Base-by-base conservation (phyloP, 2,329 filamentous ascomycete species). In the Knufia petricola region DNA sequence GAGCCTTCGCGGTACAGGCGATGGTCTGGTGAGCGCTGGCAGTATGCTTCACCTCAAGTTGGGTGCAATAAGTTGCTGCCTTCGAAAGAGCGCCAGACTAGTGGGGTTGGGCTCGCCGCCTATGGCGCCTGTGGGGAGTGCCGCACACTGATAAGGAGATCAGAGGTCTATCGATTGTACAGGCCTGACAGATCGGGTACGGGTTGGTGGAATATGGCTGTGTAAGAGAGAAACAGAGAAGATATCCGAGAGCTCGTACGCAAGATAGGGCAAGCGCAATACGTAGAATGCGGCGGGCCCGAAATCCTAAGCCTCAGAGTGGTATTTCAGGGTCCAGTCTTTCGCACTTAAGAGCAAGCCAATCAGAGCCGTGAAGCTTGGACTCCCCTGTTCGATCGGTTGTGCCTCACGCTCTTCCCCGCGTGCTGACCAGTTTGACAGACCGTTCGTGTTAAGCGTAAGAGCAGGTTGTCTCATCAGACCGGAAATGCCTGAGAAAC, bases 171-270 rank as follows among this genome's bases (percentile, higher is more conserved):
- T 42, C 6, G 39, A 7, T 26, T 42, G 13, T 36, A 36, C 24
- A 21, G 13, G 26, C 4, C n/a, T 13, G 19, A 23, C 12, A 4
- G 31, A 23, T 32, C 26, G 21, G 19, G 12, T 2, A 9, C 12
- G 15, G 7, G 12, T 12, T 19, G 21, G n/a, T 6, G 17, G 42
- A 36, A 21, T 6, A 13, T 36, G 28, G 24, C 23, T 32, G 9
- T 26, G 20, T 24, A 42, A 32, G 55, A 55, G 50, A 28, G 39
- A 50, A 31, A 50, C 24, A 26, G 46, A 48, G 37, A 28, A 41
- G 45, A 23, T n/a, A 44, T 34, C 48, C 21, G 45, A 31, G 45
- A 37, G 46, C 38, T 44, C 28, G 34, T 50, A 26, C 34, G 37
- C 15, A 3, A n/a, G 10, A 19, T 7, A 19, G 49, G 30, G 31